Evolutionary conservation across 345 rosid species (phyloP), one percentile per base, ranked within the genome.

Genomic region (Lepidium sativum): DNA sequence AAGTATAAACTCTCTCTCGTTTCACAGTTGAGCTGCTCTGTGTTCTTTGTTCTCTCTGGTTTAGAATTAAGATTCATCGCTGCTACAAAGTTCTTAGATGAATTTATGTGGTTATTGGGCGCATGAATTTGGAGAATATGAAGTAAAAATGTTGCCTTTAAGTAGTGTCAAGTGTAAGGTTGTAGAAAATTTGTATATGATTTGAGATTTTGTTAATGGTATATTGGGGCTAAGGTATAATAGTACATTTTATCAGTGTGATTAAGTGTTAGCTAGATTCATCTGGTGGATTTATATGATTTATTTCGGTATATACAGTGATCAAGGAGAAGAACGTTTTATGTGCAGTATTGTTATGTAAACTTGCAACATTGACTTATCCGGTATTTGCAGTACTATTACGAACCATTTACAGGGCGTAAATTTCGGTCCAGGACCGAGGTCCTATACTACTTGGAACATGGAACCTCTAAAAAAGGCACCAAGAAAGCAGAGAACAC

Each of bases 351-450:
- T 23, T 39, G 31, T 20, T 57, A 11, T 37, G 49, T 15, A 58
- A 14, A 37, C 9, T 10, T 4, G 5, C 34, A 52, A 15, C 53
- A 31, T 55, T 33, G 27, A 21, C 25, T 54, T 32, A 2, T 42
- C 23, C 7, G 8, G 4, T 42, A 2, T 63, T 52, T 60, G 78
- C 72, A 77, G 81, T 78, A 78, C 68, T 78, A 75, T 54, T 23
- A 67, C 29, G 79, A 75, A 57, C 82, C 79, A 13, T 9, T 17
- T 13, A 70, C 79, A 38, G 72, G 77, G 9, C 77, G 72, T n/a
- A 65, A 42, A 58, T 78, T 78, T 67, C 53, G 77, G 34, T 78
- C 82, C n/a, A 75, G 54, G 69, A 71, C 51, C n/a, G 77, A 71
- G 65, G 82, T 75, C 9, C 29, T 58, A 2, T 67, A 58, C 54